phyloP scores from a whole-genome alignment of 139 green algal species.

The Chlamydomonas sphaeroides region DNA sequence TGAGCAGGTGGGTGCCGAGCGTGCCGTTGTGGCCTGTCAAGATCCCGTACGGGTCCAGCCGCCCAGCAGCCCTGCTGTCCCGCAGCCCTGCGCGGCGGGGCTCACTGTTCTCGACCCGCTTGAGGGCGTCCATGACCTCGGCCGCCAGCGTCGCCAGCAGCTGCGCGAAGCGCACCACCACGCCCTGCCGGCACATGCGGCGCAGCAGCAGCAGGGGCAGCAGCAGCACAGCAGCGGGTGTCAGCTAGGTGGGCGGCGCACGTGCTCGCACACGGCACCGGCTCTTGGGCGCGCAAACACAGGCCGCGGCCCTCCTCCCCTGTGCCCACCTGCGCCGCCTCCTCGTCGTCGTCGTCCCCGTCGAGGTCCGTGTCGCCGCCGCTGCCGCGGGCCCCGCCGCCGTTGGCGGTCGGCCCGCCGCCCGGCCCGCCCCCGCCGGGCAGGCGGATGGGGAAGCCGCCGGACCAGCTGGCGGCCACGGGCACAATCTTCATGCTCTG shows the following conservation, averaged over 20 bases:
- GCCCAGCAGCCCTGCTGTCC: conserved; percentile 1
- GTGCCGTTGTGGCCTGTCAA: no score
- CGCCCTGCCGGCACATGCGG: no score
- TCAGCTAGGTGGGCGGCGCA: no score
- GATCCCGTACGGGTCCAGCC: not conserved
- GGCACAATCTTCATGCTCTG: conserved; percentile 68
- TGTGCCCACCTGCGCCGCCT: conserved; percentile 30
- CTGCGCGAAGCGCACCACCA: conserved; percentile 71
- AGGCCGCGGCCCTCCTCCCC: no score
- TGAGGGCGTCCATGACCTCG: conserved; percentile 86
- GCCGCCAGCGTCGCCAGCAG: conserved; percentile 81
- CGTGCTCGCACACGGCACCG: no score
- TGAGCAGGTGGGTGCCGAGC: no score
- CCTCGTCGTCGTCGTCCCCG: conserved; percentile 59
- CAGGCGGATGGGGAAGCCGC: conserved; percentile 52
- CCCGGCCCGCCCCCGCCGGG: not conserved
- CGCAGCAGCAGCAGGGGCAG: no score
- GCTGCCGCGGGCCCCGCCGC: no score
- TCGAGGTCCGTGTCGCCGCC: not conserved
- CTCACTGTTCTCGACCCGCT: conserved; percentile 87
- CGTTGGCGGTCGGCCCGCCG: not conserved
- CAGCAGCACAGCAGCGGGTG: no score
- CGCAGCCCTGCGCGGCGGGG: not conserved
- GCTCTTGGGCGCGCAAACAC: no score
- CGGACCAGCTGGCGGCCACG: conserved; percentile 59